Percentiles rank a stretch among this genome's conserved stretches.
Conservation (phyloP, 257 asterid genomes). For the Rubia yunnanensis region DNA sequence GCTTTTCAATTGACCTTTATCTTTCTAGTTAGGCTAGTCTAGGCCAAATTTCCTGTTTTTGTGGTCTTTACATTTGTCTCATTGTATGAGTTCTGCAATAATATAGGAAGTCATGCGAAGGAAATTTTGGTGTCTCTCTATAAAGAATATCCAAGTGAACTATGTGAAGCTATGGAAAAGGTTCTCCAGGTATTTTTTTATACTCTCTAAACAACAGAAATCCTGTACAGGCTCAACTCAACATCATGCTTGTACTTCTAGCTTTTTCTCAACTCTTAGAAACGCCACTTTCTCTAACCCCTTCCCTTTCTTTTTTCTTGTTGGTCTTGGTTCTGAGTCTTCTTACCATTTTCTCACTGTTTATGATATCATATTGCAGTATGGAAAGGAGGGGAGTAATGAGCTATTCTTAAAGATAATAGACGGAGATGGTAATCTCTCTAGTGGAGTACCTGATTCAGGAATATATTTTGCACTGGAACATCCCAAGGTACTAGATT, state of each 20-base stretch:
- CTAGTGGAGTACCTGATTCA: conserved; percentile 46
- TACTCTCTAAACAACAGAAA: conserved; percentile 3
- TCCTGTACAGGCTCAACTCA: not conserved
- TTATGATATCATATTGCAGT: conserved; percentile 38
- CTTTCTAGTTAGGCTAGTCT: not conserved
- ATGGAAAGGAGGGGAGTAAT: conserved; percentile 44
- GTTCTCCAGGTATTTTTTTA: conserved; percentile 47
- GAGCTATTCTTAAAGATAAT: conserved; percentile 54
- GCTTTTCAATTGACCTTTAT: not conserved
- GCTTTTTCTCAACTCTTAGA: not conserved
- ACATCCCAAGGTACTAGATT: conserved; percentile 64
- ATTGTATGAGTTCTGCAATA: conserved; percentile 3
- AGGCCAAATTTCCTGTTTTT: too few relatives aligned
- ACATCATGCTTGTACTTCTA: not conserved
- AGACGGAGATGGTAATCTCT: conserved; percentile 40
- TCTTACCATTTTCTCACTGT: not conserved
- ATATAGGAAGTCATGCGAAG: conserved; percentile 40
- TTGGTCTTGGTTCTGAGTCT: not conserved
- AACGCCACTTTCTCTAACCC: not conserved
- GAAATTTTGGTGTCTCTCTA: conserved; percentile 48
- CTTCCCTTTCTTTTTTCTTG: not conserved
- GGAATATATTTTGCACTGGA: conserved; percentile 61
- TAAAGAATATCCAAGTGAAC: conserved; percentile 65
- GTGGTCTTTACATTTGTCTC: not conserved
- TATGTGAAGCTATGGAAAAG: conserved; percentile 45